Base-by-base conservation (phyloP, 2,329 filamentous ascomycete genomes). In the Hymenoscyphus albidus region DNA sequence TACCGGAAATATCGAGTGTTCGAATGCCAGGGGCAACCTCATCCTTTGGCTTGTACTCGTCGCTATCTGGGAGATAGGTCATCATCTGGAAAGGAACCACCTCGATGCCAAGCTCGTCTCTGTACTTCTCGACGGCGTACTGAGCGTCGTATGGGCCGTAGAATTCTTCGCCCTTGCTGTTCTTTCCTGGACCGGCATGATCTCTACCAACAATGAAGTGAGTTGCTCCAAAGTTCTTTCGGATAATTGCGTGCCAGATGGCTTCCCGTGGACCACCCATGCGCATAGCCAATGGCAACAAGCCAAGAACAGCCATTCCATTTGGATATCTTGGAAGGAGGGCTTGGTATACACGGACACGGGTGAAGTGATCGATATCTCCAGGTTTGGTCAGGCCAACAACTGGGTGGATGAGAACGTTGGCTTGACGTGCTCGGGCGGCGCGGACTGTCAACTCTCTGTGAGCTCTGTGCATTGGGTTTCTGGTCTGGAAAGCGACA, bases 61-160 rank as follows among this genome's bases (percentile, higher is more conserved):
- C 95, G 76, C 87, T 89, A 80, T 98, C 95, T 72, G 95, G 95
- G 65, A 98, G 89, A 82, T 98, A 99, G 69, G 96, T 98, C 89
- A 99, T 97, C 87, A 96, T 93, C 83, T 98, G 94, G 89, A 99
- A 99, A 72, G 95, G 93, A 70, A 99, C 95, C 76, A 99, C 95
- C 82, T 97, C 92, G 76, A 99, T 99, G 74, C 94, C 95, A 68
- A 99, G 91, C 85, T 99, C 95, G 71, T 92, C 88, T 76, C 88
- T 89, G 87, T 97, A 96, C 83, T 97, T 92, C 85, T 97, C 93
- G 65, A 99, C 93, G 32, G 93, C 92, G 75, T 94, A 85, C 83
- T 99, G 95, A 13, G 95, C 95, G 75, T 99, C 95, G 79, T 99
- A 99, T 39, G 95, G 93, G 61, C 95, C 95, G 80, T 99, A 99